phyloP scores from a whole-genome alignment of 495 filamentous ascomycete species.

The Aspergillus steynii region DNA sequence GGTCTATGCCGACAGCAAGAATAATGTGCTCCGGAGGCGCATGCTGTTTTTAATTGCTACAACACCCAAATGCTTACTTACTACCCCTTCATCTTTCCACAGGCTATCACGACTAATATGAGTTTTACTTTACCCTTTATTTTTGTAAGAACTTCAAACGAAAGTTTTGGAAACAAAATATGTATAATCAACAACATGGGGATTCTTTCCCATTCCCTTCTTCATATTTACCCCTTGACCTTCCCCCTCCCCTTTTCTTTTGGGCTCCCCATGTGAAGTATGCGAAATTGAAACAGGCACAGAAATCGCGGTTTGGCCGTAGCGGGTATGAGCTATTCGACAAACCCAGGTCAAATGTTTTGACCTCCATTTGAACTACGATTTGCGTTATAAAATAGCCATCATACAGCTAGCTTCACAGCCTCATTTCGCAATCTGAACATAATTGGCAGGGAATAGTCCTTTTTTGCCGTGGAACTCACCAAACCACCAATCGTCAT shows the following conservation, averaged over 20 bases:
- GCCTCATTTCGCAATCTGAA: slow-evolving; percentile 61
- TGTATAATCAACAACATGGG: too few species aligned
- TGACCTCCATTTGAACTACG: background rate
- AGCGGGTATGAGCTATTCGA: background rate
- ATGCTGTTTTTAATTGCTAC: too few species aligned
- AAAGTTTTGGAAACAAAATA: too few species aligned
- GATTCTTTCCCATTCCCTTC: too few species aligned
- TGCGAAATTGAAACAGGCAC: background rate
- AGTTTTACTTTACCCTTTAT: too few species aligned
- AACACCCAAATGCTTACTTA: too few species aligned
- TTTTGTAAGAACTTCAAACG: too few species aligned
- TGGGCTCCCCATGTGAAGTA: background rate
- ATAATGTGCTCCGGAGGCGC: too few species aligned
- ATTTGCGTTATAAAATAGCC: background rate
- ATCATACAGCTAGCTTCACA: background rate
- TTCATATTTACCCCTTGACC: too few species aligned
- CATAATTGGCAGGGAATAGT: slow-evolving; percentile 91
- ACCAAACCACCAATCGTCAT: slow-evolving; percentile 98
- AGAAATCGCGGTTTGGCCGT: background rate
- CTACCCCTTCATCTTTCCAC: too few species aligned
- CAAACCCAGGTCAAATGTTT: background rate
- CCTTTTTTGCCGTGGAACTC: slow-evolving; percentile 76
- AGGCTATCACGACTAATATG: too few species aligned
- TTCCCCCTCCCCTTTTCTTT: background rate
- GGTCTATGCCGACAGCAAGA: too few species aligned